Evolutionary conservation across 2,329 filamentous ascomycete genomes (phyloP), one percentile per base, ranked within the genome.

Genomic region (Aspergillus viridinutans): DNA sequence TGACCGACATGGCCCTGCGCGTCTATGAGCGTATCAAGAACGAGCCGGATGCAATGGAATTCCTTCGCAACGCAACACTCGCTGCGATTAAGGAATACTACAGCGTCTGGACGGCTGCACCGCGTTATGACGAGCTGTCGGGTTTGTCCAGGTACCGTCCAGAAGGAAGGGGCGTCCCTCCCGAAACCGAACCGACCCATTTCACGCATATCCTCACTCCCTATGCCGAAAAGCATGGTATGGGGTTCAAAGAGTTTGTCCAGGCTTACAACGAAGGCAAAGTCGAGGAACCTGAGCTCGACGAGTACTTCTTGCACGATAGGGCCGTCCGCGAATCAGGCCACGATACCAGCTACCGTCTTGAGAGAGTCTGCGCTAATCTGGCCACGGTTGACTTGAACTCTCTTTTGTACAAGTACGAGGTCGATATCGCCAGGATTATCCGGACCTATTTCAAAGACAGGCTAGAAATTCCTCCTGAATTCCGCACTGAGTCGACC

Each of bases 11-110:
- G 92, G 90, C 93, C 10, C 81, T 97, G 51, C 88, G 92, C 55
- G 91, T 96, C 45, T 97, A 94, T 72, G 92, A 97, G 67, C 89
- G 89, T 69, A 97, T 97, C 74, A 91, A 92, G 78, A 87, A 92
- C 64, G 89, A 96, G 71, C 85, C 88, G 0, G 90, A 86, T 50
- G 85, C 92, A 1, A 75, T 86, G 52, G 90, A 96, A 0, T 97
- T 97, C 73, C 80, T 99, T 61, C 84, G 85, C 32, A 83, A 83
- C 17, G 85, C 92, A 6, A 90, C 92, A 29, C 81, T 96, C 42
- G 93, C 94, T 6, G 94, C 93, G 10, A 97, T 97, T 79, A 99
- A 97, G 76, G 92, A 97, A 73, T 97, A 97, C 72, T 86, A 95
- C 74, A 90, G 84, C 57, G 90, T 96, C 2, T 97, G 92, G 92